phyloP scores from a whole-genome alignment of 176 grass and related monocot species.

The Zea luxurians region DNA sequence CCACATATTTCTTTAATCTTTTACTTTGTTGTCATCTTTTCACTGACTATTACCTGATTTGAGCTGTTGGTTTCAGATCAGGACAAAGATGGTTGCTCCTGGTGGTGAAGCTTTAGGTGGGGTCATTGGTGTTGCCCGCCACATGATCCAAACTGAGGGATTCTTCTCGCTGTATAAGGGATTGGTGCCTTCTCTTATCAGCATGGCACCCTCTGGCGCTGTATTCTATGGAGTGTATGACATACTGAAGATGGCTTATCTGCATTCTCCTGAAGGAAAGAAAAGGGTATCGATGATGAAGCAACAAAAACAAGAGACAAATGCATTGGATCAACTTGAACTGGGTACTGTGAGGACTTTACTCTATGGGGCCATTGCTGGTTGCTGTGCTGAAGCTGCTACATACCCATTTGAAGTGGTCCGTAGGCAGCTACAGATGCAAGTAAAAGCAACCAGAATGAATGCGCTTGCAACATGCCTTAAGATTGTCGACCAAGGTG shows the following conservation, averaged over 20 bases:
- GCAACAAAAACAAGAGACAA: constrained; percentile 64
- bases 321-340: constrained; percentile 89
- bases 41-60: constrained; percentile 12
- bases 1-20: background rate
- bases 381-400: constrained; percentile 84
- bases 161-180: constrained; percentile 96
- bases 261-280: constrained; percentile 76
- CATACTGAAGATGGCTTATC: constrained; percentile 87
- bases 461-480: constrained; percentile 83
- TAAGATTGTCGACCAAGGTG: constrained; percentile 92
- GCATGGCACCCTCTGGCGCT: constrained; percentile 98
- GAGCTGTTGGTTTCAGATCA: constrained; percentile 51
- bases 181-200: constrained; percentile 86
- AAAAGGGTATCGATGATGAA: constrained; percentile 61
- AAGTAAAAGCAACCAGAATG: constrained; percentile 83
- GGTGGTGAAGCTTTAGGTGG: constrained; percentile 95
- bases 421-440: constrained; percentile 89
- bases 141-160: constrained; percentile 91
- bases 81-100: constrained; percentile 94
- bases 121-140: constrained; percentile 77
- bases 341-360: constrained; percentile 81
- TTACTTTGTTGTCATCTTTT: background rate
- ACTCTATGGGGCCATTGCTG: constrained; percentile 86
- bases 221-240: constrained; percentile 98
- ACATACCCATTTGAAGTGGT: constrained; percentile 98